phyloP scores from a whole-genome alignment of 169 alveolate species.

The Blepharisma undulans region DNA sequence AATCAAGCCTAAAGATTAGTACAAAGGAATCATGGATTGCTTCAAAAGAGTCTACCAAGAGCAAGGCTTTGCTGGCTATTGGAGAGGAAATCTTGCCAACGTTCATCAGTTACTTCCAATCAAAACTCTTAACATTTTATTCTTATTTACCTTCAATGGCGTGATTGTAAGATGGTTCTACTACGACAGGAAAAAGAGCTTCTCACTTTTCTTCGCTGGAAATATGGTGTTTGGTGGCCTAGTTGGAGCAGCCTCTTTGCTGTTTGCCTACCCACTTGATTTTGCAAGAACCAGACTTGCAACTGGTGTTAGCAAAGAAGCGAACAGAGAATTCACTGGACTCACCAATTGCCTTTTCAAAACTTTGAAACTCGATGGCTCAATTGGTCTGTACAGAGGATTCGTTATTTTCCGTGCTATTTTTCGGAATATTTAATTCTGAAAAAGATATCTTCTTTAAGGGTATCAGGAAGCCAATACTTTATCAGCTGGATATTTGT shows the following conservation, averaged over 20 bases:
- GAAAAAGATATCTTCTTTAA: slow-evolving; percentile 91
- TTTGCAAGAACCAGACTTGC: slow-evolving; percentile 97
- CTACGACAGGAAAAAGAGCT: slow-evolving; percentile 90
- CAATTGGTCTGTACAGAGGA: slow-evolving; percentile 94
- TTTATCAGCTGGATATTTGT: slow-evolving; percentile 93
- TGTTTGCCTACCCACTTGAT: slow-evolving; percentile 95
- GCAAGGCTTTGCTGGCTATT: slow-evolving; percentile 93
- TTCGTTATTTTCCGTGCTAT: slow-evolving; percentile 96
- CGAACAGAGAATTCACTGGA: slow-evolving; percentile 93
- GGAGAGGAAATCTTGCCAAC: slow-evolving; percentile 97
- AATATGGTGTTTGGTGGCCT: slow-evolving; percentile 93
- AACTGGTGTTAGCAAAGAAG: slow-evolving; percentile 91
- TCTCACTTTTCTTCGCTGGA: slow-evolving; percentile 88
- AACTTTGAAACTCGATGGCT: slow-evolving; percentile 78
- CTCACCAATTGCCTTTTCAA: slow-evolving; percentile 91
- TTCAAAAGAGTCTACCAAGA: slow-evolving; percentile 91
- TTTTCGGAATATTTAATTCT: slow-evolving; percentile 96
- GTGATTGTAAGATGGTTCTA: slow-evolving; percentile 76
- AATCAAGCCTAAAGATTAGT: slow-evolving; percentile 92
- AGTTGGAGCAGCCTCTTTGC: slow-evolving; percentile 94
- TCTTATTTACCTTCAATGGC: slow-evolving; percentile 93
- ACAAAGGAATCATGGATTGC: slow-evolving; percentile 95
- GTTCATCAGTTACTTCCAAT: slow-evolving; percentile 97
- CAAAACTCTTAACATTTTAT: slow-evolving; percentile 97
- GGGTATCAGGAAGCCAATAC: slow-evolving; percentile 82